These are phyloP conservation scores for Tulasnella sp. DNA, from an alignment of 768 basidiomycete species.

Conservation along the genomic window DNA sequence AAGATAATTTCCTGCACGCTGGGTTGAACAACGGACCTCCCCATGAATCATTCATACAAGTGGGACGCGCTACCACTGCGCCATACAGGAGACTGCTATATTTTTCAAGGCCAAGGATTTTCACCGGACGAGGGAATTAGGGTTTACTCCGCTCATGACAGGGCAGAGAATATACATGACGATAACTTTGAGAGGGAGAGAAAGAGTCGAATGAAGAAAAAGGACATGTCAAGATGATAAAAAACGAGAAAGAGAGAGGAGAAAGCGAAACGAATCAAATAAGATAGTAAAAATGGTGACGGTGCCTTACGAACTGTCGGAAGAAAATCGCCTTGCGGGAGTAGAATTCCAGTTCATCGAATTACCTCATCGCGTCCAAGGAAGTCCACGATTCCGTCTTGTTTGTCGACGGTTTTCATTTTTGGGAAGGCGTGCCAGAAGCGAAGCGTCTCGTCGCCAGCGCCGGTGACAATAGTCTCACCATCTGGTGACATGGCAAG, in stretches of 20 bases:
- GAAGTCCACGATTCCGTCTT: slow-evolving; percentile 19
- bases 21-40: slow-evolving; percentile 12
- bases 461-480: slow-evolving; percentile 95
- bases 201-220: too few relatives aligned
- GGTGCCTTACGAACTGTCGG: too few relatives aligned
- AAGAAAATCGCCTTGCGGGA: too few relatives aligned
- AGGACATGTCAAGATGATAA: too few relatives aligned
- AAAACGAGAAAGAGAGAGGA: too few relatives aligned
- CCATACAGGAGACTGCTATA: slow-evolving; percentile 2
- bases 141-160: too few relatives aligned
- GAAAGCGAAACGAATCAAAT: too few relatives aligned
- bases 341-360: not conserved
- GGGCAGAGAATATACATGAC: too few relatives aligned
- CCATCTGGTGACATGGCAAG: slow-evolving; percentile 97
- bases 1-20: slow-evolving; percentile 8
- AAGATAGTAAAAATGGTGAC: too few relatives aligned
- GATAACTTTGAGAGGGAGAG: too few relatives aligned
- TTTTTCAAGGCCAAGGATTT: too few relatives aligned
- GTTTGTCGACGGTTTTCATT: slow-evolving; percentile 20
- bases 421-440: slow-evolving; percentile 95
- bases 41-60: slow-evolving; percentile 1
- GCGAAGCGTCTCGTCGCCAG: slow-evolving; percentile 90
- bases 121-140: too few relatives aligned
- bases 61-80: slow-evolving; percentile 14
- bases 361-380: slow-evolving; percentile 15